A percentile compares a stretch with the other conserved stretches of the same genome.
Evolutionary conservation across 139 green algal species (phyloP).

Genomic region (Protoeuglena noctilucae): DNA sequence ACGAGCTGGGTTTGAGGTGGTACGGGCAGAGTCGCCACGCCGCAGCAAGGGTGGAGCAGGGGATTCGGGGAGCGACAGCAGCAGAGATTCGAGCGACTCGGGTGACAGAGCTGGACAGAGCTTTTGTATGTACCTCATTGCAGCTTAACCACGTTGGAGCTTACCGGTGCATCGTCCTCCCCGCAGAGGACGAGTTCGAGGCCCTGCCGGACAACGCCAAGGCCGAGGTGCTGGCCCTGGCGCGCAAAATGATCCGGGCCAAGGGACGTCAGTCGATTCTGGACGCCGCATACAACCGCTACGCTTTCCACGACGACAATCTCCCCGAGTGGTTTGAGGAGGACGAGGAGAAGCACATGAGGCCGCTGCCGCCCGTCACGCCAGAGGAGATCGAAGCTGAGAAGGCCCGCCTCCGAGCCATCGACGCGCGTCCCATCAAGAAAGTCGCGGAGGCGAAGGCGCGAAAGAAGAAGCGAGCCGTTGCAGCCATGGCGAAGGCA

Average conservation of each 20-base stretch:
- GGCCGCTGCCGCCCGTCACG: slow-evolving; percentile 34
- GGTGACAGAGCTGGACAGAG: no score
- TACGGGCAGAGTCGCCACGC: no score
- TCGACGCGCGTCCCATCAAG: slow-evolving; percentile 83
- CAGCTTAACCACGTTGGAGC: no score
- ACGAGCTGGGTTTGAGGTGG: no score
- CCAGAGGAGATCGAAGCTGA: slow-evolving; percentile 69
- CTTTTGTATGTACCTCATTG: no score
- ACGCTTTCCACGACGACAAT: slow-evolving; percentile 54
- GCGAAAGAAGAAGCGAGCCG: slow-evolving; percentile 60
- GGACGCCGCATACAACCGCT: slow-evolving; percentile 86
- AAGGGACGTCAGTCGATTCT: slow-evolving; percentile 68
- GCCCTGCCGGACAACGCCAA: slow-evolving; percentile 32
- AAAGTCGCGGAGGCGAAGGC: slow-evolving; percentile 90
- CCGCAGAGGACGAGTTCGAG: slow-evolving; percentile 33
- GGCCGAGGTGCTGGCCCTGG: slow-evolving; percentile 63
- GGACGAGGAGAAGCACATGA: slow-evolving; percentile 70
- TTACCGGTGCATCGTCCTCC: no score
- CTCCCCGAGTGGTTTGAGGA: slow-evolving; percentile 78
- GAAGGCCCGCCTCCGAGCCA: slow-evolving; percentile 48
- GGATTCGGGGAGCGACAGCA: no score
- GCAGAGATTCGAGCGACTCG: no score
- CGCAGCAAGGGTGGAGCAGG: no score
- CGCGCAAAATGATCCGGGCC: slow-evolving; percentile 58
- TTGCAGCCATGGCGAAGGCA: slow-evolving; percentile 33